Evolutionary conservation across 768 basidiomycete genomes (phyloP).

Genomic region (Russula vinacea): DNA sequence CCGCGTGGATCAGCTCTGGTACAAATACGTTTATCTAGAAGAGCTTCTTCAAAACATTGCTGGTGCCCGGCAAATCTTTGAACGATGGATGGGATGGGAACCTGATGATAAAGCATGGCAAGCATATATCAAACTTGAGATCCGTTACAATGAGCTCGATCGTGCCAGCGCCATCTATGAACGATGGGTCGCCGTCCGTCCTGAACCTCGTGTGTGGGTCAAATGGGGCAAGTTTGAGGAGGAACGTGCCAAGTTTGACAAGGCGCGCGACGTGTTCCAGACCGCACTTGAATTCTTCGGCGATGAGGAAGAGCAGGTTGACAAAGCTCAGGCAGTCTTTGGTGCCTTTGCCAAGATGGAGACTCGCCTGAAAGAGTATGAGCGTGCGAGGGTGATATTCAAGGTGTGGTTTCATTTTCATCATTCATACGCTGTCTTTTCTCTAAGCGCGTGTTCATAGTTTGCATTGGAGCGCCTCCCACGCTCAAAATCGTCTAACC

Average conservation of each 20-base stretch:
- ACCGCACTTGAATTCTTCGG: constrained; percentile 64
- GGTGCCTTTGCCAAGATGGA: constrained; percentile 97
- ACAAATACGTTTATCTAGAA: constrained; percentile 98
- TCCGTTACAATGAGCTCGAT: constrained; percentile 87
- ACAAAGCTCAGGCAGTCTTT: constrained; percentile 88
- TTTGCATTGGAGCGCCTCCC: constrained; percentile 94
- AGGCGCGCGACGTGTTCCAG: constrained; percentile 65
- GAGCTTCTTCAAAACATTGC: constrained; percentile 95
- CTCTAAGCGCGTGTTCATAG: constrained; percentile 41
- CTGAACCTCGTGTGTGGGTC: constrained; percentile 62
- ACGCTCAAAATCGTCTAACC: constrained; percentile 79
- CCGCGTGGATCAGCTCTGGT: constrained; percentile 96
- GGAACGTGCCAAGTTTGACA: constrained; percentile 57
- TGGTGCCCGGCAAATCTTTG: constrained; percentile 95
- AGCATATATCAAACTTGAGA: constrained; percentile 98
- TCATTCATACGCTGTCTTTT: constrained; percentile 3
- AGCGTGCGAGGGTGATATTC: constrained; percentile 94
- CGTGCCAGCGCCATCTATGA: constrained; percentile 92
- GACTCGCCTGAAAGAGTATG: constrained; percentile 91
- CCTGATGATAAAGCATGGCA: constrained; percentile 99
- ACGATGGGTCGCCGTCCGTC: constrained; percentile 75
- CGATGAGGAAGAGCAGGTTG: constrained; percentile 60
- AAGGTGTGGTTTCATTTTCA: constrained; percentile 57
- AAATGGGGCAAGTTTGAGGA: constrained; percentile 67
- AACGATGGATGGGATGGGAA: constrained; percentile 99